Base-by-base conservation (phyloP, 2,329 filamentous ascomycete species). In the Cryphonectria nitschkei region DNA sequence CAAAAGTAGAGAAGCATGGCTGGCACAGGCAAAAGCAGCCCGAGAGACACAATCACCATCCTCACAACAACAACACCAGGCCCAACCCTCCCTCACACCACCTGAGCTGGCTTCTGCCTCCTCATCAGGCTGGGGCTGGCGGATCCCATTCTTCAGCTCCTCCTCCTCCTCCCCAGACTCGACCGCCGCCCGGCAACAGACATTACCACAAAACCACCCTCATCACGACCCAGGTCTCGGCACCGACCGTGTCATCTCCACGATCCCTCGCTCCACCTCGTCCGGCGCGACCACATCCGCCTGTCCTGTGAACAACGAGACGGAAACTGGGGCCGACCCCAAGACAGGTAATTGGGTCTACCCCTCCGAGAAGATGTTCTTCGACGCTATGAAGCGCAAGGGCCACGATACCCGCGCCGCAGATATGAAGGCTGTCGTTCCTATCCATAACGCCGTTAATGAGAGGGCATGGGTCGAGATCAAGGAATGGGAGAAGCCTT, bases 391-490 rank as follows among this genome's bases (percentile, higher is more conserved):
- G 90, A 90, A 92, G 84, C 91, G 95, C 79, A 99, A 99, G 82
- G 92, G 91, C 60, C 91, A 94, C 83, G 89, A 90, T 72, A 90
- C 88, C 41, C 84, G 86, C 19, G 89, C 88, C 0, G 84, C 86
- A 7, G 94, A 97, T 81, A 98, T 98, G 91, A 91, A 89, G 77
- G 93, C 93, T 46, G 95, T 98, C 46, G 95, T 98, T 68, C 96
- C 94, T 2, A 98, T 98, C 77, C 96, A 99, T 83, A 99, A 99
- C 80, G 96, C 96, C 61, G 96, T 99, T 73, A 99, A 99, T 82
- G 96, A 99, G 87, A 87, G 93, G 58, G 96, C 96, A 0, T 99
- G 96, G 96, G 86, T 89, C 73, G 93, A 98, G 83, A 98, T 99
- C 75, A 89, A 93, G 76, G 84, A 88, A 61, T 99, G 96, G 96